These are phyloP conservation scores for Mikania micrantha DNA, from an alignment of 129 eudicot species.

Conservation along the genomic window DNA sequence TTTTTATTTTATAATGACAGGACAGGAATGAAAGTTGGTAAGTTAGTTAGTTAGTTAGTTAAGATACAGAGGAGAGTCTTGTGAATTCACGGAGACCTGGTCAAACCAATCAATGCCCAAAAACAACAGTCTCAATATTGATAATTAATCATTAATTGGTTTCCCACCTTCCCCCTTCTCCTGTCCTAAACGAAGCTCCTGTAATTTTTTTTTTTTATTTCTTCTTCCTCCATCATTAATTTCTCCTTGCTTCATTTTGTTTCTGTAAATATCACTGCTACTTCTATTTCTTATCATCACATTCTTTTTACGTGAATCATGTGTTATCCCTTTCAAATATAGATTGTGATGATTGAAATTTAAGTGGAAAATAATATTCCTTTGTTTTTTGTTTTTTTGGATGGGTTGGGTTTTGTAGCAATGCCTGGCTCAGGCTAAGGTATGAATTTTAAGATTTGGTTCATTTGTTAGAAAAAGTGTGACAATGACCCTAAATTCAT, in stretches of 20 bases:
- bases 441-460: constrained; percentile 14
- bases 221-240: constrained; percentile 10
- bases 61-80: too few relatives aligned
- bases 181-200: constrained; percentile 33
- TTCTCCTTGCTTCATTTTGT: not conserved
- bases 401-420: too few relatives aligned
- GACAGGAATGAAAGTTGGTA: too few relatives aligned
- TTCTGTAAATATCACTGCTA: not conserved
- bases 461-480: constrained; percentile 26
- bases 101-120: too few relatives aligned
- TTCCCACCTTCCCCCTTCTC: constrained; percentile 19
- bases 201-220: constrained; percentile 11
- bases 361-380: not conserved
- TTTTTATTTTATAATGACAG: too few relatives aligned
- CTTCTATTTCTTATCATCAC: not conserved
- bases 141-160: too few relatives aligned
- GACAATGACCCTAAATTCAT: constrained; percentile 24
- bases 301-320: not conserved
- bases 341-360: not conserved
- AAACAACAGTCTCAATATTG: too few relatives aligned
- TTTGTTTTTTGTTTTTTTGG: constrained; percentile 8
- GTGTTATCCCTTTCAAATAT: not conserved
- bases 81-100: too few relatives aligned
- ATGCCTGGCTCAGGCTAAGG: not conserved
- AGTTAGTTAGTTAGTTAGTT: too few relatives aligned